Evolutionary conservation across 2,329 filamentous ascomycete genomes (phyloP).

Genomic region (Apiospora kogelbergensis): DNA sequence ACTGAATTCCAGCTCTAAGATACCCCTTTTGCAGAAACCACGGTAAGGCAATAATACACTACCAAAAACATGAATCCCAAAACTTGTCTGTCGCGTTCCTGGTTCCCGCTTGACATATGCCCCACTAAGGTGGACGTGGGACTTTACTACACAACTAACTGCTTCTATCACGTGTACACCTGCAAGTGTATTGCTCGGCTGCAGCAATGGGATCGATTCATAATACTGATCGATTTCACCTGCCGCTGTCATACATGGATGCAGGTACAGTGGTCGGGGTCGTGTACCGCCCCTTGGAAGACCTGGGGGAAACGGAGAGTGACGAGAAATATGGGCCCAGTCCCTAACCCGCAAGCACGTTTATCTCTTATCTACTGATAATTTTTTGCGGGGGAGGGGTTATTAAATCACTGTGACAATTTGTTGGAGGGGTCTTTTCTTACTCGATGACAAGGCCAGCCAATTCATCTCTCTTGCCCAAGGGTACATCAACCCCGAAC

Average conservation of each 20-base stretch:
- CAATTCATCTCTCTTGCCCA: neutral
- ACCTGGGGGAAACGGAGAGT: neutral
- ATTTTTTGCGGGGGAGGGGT: constrained; percentile 17
- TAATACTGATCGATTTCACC: too few species aligned
- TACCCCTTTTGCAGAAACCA: constrained; percentile 8
- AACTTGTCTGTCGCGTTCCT: neutral
- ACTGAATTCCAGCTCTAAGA: constrained; percentile 80
- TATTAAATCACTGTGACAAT: constrained; percentile 8
- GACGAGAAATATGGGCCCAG: neutral
- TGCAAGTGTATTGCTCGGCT: neutral
- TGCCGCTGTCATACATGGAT: neutral
- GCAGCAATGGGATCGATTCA: neutral
- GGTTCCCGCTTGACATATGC: neutral
- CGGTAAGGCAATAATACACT: neutral
- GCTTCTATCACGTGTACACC: neutral
- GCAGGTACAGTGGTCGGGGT: neutral
- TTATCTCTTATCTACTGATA: constrained; percentile 7
- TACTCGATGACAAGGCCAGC: neutral
- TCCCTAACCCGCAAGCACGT: neutral
- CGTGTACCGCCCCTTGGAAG: neutral
- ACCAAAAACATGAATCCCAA: neutral
- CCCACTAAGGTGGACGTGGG: neutral
- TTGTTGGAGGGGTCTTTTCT: neutral
- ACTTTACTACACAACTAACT: neutral
- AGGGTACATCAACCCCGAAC: neutral